Conservation (phyloP, 306 rosid species). For the Oemleria cerasiformis region DNA sequence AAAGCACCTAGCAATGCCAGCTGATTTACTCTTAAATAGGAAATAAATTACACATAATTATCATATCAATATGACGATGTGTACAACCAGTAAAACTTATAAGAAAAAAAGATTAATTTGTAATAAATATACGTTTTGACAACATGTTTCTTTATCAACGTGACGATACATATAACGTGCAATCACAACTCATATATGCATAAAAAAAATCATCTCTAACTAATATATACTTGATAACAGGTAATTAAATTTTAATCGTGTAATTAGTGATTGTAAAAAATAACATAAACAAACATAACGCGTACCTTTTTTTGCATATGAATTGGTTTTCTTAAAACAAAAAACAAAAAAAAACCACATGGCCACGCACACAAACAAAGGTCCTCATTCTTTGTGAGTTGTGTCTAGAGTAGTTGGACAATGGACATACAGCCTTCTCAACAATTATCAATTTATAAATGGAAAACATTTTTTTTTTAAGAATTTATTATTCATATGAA, state of each 20-base stretch:
- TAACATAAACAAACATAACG: neutral
- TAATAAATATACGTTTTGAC: neutral
- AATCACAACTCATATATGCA: no score
- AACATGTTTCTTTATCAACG: no score
- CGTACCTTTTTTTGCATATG: neutral
- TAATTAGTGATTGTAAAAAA: neutral
- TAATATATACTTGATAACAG: neutral
- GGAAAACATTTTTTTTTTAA: no score
- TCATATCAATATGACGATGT: neutral
- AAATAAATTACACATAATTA: no score
- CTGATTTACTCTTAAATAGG: neutral
- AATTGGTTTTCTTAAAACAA: neutral
- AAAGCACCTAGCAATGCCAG: neutral
- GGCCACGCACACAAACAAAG: no score
- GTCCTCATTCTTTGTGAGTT: no score
- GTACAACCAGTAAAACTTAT: neutral
- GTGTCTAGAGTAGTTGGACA: neutral
- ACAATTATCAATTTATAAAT: neutral
- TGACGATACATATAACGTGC: no score
- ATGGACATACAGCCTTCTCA: neutral
- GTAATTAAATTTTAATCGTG: neutral
- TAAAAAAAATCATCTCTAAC: fast-evolving
- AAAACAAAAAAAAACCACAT: neutral
- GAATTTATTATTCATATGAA: neutral
- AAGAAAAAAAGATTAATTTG: neutral